Evolutionary conservation across 2,329 filamentous ascomycete species (phyloP).

Genomic region (Aspergillus ustus): DNA sequence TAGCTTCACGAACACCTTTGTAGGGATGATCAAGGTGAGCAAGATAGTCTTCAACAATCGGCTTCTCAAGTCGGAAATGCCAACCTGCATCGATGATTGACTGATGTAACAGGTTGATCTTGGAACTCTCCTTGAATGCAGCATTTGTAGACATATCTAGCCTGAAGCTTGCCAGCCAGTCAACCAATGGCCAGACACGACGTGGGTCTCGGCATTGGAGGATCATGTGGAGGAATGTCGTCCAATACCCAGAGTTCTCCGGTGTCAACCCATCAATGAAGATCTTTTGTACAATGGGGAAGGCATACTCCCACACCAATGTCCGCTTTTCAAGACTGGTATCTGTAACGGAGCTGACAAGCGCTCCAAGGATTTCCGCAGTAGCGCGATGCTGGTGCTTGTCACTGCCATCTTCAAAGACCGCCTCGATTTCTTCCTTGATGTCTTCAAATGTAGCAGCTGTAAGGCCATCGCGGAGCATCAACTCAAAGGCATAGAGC

Average conservation of each 20-base stretch:
- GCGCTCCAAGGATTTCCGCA: constrained; percentile 85
- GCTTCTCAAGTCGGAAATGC: constrained; percentile 91
- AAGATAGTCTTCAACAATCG: constrained; percentile 87
- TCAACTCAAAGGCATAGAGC: constrained; percentile 86
- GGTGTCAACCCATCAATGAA: constrained; percentile 92
- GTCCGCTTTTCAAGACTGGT: constrained; percentile 74
- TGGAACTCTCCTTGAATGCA: constrained; percentile 97
- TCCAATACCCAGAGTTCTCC: constrained; percentile 94
- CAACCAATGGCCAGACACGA: constrained; percentile 81
- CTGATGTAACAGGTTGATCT: constrained; percentile 88
- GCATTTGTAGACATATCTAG: constrained; percentile 95
- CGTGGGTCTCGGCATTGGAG: constrained; percentile 89
- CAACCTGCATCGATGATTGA: constrained; percentile 86
- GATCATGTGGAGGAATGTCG: constrained; percentile 87
- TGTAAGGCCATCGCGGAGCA: constrained; percentile 75
- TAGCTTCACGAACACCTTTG: constrained; percentile 93
- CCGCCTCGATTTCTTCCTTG: constrained; percentile 73
- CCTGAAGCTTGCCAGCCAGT: constrained; percentile 80
- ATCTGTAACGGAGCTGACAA: constrained; percentile 81
- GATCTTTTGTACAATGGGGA: constrained; percentile 82
- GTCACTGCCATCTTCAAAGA: constrained; percentile 91
- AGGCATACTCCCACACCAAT: constrained; percentile 84
- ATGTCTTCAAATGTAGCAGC: constrained; percentile 83
- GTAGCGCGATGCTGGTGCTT: constrained; percentile 98
- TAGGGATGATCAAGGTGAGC: constrained; percentile 94